A percentile compares a stretch with the other conserved stretches of the same genome.
Conservation (phyloP, 345 rosid genomes). For the Citrus inodora region DNA sequence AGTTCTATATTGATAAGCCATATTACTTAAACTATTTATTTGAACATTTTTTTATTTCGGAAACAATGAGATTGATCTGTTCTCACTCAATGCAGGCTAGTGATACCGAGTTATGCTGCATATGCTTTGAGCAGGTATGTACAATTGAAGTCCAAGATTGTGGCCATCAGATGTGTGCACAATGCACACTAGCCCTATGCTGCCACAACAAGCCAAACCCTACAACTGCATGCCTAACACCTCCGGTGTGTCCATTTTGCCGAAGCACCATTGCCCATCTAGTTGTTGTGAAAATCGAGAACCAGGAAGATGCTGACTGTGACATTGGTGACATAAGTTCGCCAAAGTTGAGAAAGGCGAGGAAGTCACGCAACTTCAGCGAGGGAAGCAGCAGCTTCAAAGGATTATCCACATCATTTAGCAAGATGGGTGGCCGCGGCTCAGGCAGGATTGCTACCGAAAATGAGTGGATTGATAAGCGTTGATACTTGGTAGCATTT, state of each 20-base stretch:
- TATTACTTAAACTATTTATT: background rate
- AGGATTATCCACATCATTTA: conserved; percentile 66
- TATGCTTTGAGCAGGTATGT: conserved; percentile 95
- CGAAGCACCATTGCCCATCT: conserved; percentile 70
- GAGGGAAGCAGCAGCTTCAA: conserved; percentile 98
- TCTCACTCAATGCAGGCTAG: conserved; percentile 48
- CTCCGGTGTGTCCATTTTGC: conserved; percentile 97
- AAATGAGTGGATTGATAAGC: conserved; percentile 59
- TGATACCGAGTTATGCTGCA: conserved; percentile 83
- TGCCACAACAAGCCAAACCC: conserved; percentile 99
- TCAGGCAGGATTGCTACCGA: conserved; percentile 72
- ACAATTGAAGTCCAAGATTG: conserved; percentile 90
- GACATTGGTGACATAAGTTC: conserved; percentile 53
- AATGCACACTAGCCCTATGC: conserved; percentile 91
- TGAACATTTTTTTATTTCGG: background rate
- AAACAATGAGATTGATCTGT: conserved; percentile 7
- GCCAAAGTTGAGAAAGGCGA: conserved; percentile 55
- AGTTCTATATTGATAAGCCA: background rate
- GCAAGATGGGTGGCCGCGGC: conserved; percentile 65
- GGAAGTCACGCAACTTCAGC: conserved; percentile 62
- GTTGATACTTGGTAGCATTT: conserved; percentile 22
- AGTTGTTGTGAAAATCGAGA: conserved; percentile 58
- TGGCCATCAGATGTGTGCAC: conserved; percentile 99
- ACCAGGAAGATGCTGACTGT: conserved; percentile 41
- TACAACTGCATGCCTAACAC: conserved; percentile 54